Evolutionary conservation across 1,139 yeast genomes (phyloP), one percentile per base, ranked within the genome.

Genomic region (Meyerozyma carpophila): DNA sequence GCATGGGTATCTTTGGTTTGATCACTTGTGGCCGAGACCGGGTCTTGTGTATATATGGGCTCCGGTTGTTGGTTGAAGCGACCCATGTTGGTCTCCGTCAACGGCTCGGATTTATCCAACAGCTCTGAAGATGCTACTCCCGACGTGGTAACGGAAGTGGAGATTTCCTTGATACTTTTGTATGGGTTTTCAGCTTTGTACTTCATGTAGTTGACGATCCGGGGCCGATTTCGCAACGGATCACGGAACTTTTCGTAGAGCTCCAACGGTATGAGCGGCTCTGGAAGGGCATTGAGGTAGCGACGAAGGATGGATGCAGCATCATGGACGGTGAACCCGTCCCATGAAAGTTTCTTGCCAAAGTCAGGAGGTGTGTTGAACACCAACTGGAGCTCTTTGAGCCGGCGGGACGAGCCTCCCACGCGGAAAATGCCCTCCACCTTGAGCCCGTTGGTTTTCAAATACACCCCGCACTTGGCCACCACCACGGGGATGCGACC

Each of bases 261-360:
- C 8, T 77, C 78, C 40, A 89, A 68, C 0, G 98, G 97, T 18
- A 93, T 82, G 44, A 93, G 75, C 0, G 98, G 98, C 56, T 93
- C 98, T 0, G 96, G 95, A 45, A 93, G 74, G 38, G 91, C 84
- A 59, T 91, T 89, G 50, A 94, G 74, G 59, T 79, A 93, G 47
- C 98, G 73, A 58, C 98, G 75, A 47, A 93, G 75, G 31, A 93
- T 74, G 26, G 95, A 87, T 2, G 98, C 96, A 1, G 97, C 97
- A 63, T 94, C 98, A 65, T 94, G 98, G n/a, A 93, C 98, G 4
- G 90, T 89, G 63, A 82, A 93, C 0, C 95, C 94, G 44, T 86
- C 89, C 98, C 98, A 93, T 50, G 76, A 79, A 39, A 91, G 74
- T 52, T 84, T 86, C 47, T 89, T 80, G 21, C 98, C 99, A 59